A percentile compares a stretch with the other conserved stretches of the same genome.
These are phyloP conservation scores for Globisporangium splendens DNA, from an alignment of 352 stramenopile species.

Conservation along the genomic window DNA sequence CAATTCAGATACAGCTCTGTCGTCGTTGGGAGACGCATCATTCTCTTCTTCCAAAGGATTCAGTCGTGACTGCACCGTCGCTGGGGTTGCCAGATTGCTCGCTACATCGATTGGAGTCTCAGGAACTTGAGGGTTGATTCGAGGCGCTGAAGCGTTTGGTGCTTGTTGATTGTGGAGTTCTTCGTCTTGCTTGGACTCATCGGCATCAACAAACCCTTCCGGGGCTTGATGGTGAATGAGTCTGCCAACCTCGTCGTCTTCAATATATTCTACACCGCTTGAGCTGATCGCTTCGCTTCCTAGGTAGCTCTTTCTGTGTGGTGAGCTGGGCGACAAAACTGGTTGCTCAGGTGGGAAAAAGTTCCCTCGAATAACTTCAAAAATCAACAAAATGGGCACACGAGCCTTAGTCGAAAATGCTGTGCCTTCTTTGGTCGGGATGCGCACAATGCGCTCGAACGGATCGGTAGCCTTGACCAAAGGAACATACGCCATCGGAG, in stretches of 20 bases:
- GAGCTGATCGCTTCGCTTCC: constrained; percentile 33
- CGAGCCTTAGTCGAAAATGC: constrained; percentile 86
- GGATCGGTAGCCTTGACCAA: constrained; percentile 85
- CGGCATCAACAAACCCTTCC: constrained; percentile 41
- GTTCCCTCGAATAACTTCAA: constrained; percentile 84
- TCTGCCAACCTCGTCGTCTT: constrained; percentile 76
- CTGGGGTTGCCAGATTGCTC: constrained; percentile 52
- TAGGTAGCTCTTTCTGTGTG: constrained; percentile 35
- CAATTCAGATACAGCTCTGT: constrained; percentile 22
- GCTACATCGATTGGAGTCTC: constrained; percentile 69
- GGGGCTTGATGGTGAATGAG: constrained; percentile 67
- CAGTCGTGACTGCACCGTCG: constrained; percentile 24
- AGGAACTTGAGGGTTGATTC: constrained; percentile 30
- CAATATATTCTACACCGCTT: constrained; percentile 60
- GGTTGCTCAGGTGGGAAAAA: constrained; percentile 45
- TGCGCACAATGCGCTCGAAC: constrained; percentile 84
- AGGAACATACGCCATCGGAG: constrained; percentile 87
- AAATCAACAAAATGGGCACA: constrained; percentile 85
- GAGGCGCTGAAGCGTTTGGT: constrained; percentile 12
- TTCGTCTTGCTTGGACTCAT: constrained; percentile 33
- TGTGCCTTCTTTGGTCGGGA: constrained; percentile 83
- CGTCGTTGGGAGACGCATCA: constrained; percentile 21
- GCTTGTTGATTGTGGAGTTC: not conserved
- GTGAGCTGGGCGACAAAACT: constrained; percentile 52
- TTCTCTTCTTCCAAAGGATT: constrained; percentile 20